A percentile compares a stretch with the other conserved stretches of the same genome.
phyloP scores from a whole-genome alignment of 345 rosid genomes.

The Hibiscus mutabilis region DNA sequence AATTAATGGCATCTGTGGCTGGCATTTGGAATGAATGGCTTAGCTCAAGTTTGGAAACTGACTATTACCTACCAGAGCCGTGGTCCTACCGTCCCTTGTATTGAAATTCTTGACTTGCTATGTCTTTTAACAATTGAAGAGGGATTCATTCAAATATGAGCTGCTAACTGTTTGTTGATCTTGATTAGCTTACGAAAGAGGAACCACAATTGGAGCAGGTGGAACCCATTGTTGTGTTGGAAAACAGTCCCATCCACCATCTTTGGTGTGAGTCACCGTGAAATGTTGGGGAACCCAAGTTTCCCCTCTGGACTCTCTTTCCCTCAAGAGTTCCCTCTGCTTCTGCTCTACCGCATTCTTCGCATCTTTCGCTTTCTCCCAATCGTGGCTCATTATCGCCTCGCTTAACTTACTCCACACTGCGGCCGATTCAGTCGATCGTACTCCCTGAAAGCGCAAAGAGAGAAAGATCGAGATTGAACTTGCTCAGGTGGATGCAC shows the following conservation, averaged over 20 bases:
- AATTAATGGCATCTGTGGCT: background rate
- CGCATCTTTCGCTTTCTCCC: slow-evolving; percentile 68
- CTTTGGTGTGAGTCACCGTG: slow-evolving; percentile 29
- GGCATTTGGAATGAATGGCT: too few species aligned
- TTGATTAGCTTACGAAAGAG: slow-evolving; percentile 13
- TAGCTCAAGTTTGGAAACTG: too few species aligned
- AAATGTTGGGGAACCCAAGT: slow-evolving; percentile 54
- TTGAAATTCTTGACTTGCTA: too few species aligned
- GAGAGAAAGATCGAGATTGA: background rate
- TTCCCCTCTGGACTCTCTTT: slow-evolving; percentile 38
- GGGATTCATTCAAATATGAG: background rate
- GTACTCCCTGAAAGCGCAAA: background rate
- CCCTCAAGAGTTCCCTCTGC: slow-evolving; percentile 44
- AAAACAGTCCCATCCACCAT: slow-evolving; percentile 51
- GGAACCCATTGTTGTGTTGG: slow-evolving; percentile 47
- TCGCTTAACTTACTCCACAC: background rate
- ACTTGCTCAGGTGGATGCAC: background rate
- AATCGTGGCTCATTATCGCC: slow-evolving; percentile 38
- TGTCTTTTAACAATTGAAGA: too few species aligned
- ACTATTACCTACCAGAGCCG: too few species aligned
- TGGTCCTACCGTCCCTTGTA: too few species aligned
- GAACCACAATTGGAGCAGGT: slow-evolving; percentile 56
- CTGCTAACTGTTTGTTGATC: background rate
- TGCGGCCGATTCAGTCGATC: background rate
- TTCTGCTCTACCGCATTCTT: slow-evolving; percentile 60